Conservation (phyloP, 2,329 filamentous ascomycete species). For the Emericellopsis cladophorae region DNA sequence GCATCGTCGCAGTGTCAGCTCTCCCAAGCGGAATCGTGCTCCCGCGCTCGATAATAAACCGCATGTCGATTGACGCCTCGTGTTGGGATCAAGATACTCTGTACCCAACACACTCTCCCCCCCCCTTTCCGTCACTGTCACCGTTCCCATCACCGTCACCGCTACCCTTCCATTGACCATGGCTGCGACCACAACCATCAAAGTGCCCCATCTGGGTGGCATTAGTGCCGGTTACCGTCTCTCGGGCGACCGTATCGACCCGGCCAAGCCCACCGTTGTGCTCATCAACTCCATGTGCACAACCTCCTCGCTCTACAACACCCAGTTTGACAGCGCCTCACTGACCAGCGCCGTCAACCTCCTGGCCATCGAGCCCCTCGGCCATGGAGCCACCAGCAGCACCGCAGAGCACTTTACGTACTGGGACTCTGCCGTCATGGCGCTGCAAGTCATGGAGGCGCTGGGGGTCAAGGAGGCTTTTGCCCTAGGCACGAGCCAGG, state of each 20-base stretch:
- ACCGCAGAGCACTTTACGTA: slow-evolving; percentile 36
- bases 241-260: slow-evolving; percentile 27
- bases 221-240: slow-evolving; percentile 32
- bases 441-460: slow-evolving; percentile 40
- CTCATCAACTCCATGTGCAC: slow-evolving; percentile 41
- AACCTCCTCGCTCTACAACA: slow-evolving; percentile 29
- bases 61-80: too few relatives aligned
- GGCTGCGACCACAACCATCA: slow-evolving; percentile 26
- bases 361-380: slow-evolving; percentile 38
- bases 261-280: slow-evolving; percentile 35
- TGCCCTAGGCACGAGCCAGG: slow-evolving; percentile 36
- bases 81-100: too few relatives aligned
- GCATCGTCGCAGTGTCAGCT: too few relatives aligned
- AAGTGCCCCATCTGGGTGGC: slow-evolving; percentile 33
- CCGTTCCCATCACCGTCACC: neutral
- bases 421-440: slow-evolving; percentile 42
- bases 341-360: slow-evolving; percentile 31
- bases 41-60: too few relatives aligned
- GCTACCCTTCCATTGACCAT: slow-evolving; percentile 8
- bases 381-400: slow-evolving; percentile 31
- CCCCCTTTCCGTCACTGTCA: neutral
- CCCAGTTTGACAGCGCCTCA: slow-evolving; percentile 25
- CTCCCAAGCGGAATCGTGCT: too few relatives aligned
- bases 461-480: slow-evolving; percentile 34
- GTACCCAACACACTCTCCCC: too few relatives aligned